These are phyloP conservation scores for Mikania micrantha DNA, from an alignment of 129 eudicot genomes.

Conservation along the genomic window DNA sequence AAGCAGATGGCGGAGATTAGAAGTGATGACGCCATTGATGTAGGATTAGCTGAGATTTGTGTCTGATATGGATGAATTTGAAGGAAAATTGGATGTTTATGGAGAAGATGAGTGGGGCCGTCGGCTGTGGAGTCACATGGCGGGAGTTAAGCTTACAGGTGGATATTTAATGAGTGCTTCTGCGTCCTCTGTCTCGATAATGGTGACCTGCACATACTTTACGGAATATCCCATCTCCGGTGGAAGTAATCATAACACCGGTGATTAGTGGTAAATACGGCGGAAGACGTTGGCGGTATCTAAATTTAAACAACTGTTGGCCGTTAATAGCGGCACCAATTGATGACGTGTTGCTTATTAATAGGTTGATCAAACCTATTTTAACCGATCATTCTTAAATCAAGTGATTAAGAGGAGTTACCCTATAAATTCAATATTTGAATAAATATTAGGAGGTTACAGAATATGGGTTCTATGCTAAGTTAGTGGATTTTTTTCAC, in stretches of 20 bases:
- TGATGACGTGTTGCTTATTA: not conserved
- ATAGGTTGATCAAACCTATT: too few species aligned
- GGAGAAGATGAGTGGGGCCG: constrained; percentile 8
- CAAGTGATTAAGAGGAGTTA: too few species aligned
- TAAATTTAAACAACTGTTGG: not conserved
- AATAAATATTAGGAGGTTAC: too few species aligned
- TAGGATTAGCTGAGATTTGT: too few species aligned
- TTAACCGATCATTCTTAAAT: too few species aligned
- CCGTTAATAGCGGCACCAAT: not conserved
- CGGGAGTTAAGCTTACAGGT: constrained; percentile 25
- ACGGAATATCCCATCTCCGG: not conserved
- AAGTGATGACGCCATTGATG: constrained; percentile 25
- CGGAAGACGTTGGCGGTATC: constrained; percentile 13
- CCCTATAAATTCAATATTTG: too few species aligned
- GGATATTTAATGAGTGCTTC: constrained; percentile 24
- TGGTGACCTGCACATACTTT: not conserved
- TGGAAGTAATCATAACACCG: not conserved
- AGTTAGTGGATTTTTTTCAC: too few species aligned
- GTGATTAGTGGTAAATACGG: constrained; percentile 12
- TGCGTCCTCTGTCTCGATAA: constrained; percentile 19
- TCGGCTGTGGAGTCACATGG: constrained; percentile 28
- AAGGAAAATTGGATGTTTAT: not conserved
- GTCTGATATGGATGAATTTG: not conserved
- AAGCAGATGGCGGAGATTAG: not conserved
- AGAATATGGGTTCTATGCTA: too few species aligned